phyloP scores from a whole-genome alignment of 2,329 filamentous ascomycete species.

The Westerdykella ornata region DNA sequence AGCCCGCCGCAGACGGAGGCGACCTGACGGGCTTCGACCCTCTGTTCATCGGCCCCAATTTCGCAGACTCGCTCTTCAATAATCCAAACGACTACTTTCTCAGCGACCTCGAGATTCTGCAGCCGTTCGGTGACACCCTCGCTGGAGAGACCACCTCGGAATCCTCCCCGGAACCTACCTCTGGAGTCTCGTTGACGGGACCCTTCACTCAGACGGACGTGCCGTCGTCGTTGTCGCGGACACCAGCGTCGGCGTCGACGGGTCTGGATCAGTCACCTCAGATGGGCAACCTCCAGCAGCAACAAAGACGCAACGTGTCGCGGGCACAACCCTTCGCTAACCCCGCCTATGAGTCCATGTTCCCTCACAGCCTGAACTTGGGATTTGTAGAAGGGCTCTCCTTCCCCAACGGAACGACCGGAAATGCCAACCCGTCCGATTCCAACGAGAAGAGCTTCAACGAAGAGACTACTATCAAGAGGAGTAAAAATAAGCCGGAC shows the following conservation, averaged over 20 bases:
- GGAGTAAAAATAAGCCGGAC: constrained; percentile 33
- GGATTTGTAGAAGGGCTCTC: constrained; percentile 35
- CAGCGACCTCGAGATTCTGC: constrained; percentile 35
- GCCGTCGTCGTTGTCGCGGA: constrained; percentile 17
- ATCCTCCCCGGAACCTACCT: constrained; percentile 34
- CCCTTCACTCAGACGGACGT: constrained; percentile 2
- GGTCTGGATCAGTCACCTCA: constrained; percentile 19
- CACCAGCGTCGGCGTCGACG: constrained; percentile 17
- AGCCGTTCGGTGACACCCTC: constrained; percentile 29
- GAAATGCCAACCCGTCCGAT: constrained; percentile 9
- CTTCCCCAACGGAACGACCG: constrained; percentile 32
- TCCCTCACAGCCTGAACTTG: constrained; percentile 30
- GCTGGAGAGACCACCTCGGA: constrained; percentile 32
- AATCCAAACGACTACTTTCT: constrained; percentile 36
- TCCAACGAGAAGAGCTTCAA: constrained; percentile 15
- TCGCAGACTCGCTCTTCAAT: constrained; percentile 34
- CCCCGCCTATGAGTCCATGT: constrained; percentile 32
- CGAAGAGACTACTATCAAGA: constrained; percentile 22
- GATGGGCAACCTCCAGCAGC: constrained; percentile 17
- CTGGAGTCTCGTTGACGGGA: constrained; percentile 10
- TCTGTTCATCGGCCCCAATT: constrained; percentile 25
- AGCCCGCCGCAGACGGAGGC: constrained; percentile 4
- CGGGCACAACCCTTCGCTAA: constrained; percentile 32
- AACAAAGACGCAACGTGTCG: constrained; percentile 14
- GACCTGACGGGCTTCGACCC: constrained; percentile 28